Evolutionary conservation across 2,329 filamentous ascomycete genomes (phyloP), one percentile per base, ranked within the genome.

Genomic region (Cryphonectria naterciae): DNA sequence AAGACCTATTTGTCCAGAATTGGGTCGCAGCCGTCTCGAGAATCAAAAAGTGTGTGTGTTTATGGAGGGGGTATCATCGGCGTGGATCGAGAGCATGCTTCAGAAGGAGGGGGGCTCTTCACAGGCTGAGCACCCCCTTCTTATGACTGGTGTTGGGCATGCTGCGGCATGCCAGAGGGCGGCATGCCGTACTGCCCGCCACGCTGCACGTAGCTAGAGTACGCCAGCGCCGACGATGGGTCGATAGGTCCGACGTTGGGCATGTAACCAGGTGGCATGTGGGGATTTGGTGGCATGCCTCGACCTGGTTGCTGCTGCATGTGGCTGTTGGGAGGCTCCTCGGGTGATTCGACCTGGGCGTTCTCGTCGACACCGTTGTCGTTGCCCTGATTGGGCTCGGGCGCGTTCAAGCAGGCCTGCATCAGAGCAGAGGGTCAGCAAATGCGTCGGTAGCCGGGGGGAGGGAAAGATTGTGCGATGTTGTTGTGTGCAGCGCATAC

Each of bases 401-500:
- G 96, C 28, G 96, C 96, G 81, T 99, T 99, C 73, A 99, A 84
- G 80, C 96, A 99, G 67, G 96, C 95, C 95, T 98, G 77, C 35
- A 66, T 68, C 3, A 28, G 4, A 41, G 79, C 84, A 75, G 85
- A 82, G 6, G 25, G 10, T 73, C 73, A 68, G 73, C 35, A 7
- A 52, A 58, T 68, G 66, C 46, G 54, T 54, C 71, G 52, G 43
- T 17, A 17, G 35, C 60, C 43, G 43, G 46, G 22, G 6, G 54
- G 25, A 39, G 39, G n/a, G 32, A 10, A 63, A 66, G 39, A 41
- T 41, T 62, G 66, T 73, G 56, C 68, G 69, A 69, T 65, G 65
- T 17, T 61, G 66, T 73, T 61, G 67, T 69, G 68, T 69, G 68
- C 65, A 49, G 61, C 39, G 77, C 89, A 75, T 89, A 98, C 96